phyloP scores from a whole-genome alignment of 257 asterid species.

The Perilla frutescens region DNA sequence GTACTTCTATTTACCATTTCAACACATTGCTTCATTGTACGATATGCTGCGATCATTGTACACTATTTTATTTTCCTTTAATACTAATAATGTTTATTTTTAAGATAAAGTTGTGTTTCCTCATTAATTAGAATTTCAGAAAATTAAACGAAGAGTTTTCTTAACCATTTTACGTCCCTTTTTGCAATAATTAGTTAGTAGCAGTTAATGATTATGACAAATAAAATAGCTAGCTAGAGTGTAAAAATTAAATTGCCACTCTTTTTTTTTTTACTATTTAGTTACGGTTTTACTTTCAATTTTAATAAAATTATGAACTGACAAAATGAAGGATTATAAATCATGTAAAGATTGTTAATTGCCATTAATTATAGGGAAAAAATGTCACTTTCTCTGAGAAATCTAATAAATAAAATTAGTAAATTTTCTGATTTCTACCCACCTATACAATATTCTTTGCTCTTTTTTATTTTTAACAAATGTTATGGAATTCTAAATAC shows the following conservation, averaged over 20 bases:
- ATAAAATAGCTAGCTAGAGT: too few relatives aligned
- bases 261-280: slow-evolving; percentile 7
- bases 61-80: neutral
- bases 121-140: neutral
- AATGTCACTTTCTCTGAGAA: neutral
- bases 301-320: neutral
- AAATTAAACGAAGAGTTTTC: neutral
- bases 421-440: neutral
- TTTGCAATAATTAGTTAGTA: neutral
- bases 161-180: neutral
- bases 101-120: neutral
- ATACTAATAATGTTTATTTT: neutral
- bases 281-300: neutral
- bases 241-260: slow-evolving; percentile 13
- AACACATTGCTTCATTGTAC: neutral
- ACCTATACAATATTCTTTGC: neutral
- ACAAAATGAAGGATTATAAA: neutral
- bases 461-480: neutral
- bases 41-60: neutral
- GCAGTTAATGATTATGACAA: too few relatives aligned
- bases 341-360: neutral
- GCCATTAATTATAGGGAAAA: neutral
- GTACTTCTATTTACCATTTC: too few relatives aligned
- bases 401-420: neutral
- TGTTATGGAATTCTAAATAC: neutral